Conservation (phyloP, 148 eudicot genomes). For the Fallopia convolvulus region DNA sequence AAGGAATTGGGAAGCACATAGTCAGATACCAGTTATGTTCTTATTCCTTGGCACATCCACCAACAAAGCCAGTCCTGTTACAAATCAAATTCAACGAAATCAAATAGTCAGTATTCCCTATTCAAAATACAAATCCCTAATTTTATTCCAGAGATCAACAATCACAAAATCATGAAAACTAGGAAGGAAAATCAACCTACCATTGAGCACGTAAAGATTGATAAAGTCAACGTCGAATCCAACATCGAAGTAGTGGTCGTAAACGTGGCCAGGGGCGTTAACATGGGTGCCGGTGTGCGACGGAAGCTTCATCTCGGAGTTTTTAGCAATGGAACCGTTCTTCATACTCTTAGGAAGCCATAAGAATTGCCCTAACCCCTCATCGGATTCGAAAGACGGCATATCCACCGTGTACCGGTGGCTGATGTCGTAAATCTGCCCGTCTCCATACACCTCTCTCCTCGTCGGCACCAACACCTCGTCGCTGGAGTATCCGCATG, state of each 20-base stretch:
- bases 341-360: constrained; percentile 54
- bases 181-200: constrained; percentile 17
- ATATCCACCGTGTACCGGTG: constrained; percentile 48
- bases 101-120: constrained; percentile 1
- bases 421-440: constrained; percentile 63
- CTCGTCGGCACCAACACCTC: constrained; percentile 32
- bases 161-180: background rate
- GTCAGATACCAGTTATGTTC: constrained; percentile 59
- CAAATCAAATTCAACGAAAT: background rate
- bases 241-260: constrained; percentile 60
- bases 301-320: constrained; percentile 71
- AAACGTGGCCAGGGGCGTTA: constrained; percentile 76
- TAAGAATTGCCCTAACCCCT: constrained; percentile 62
- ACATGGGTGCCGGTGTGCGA: constrained; percentile 80
- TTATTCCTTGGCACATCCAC: constrained; percentile 74
- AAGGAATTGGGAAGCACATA: background rate
- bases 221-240: constrained; percentile 77
- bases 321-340: constrained; percentile 80
- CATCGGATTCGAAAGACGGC: constrained; percentile 51
- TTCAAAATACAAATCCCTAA: background rate
- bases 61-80: constrained; percentile 71
- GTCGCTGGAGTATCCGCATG: constrained; percentile 25
- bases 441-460: constrained; percentile 52
- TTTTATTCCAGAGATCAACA: background rate
- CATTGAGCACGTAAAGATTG: constrained; percentile 66